Base-by-base conservation (phyloP, 1,284 basidiomycete genomes). In the Termitomyces sp. region DNA sequence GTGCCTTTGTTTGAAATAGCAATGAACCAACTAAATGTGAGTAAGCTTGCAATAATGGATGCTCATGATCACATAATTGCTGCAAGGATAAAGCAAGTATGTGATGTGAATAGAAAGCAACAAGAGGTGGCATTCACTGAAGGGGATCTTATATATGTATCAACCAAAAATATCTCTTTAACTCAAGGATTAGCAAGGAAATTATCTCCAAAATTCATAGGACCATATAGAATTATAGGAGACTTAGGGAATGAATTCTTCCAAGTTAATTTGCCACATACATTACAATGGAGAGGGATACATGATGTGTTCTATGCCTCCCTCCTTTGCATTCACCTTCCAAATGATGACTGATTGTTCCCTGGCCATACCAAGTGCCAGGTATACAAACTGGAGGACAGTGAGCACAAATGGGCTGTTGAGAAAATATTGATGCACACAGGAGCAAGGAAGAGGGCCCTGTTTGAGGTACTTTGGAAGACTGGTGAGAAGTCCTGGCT, bases 1-100 rank as follows among this genome's bases (percentile, higher is more conserved):
- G 21, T 50, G 1, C 53, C 36, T 7, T 61, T 64, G 40, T 70
- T 63, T 49, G 67, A 63, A 3, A 70, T 65, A 5, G 66, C 68
- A 10, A 39, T 57, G 8, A 56, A 46, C 1, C 70, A 68, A 51
- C 66, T 66, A 1, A 33, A 61, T 5, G 40, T 53, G 19, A 54
- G 68, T 39, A 67, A 66, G 33, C 51, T 58, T 0, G 62, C 66
- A 2, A 47, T 73, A 0, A 65, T 70, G 63, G 38, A 50, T 1
- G 69, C 71, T 1, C 72, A 73, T 53, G 67, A 73, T 51, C 63
- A 65, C 13, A 68, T 74, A 17, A 46, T 46, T 21, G 31, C 8
- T 1, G 57, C 68, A 5, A 45, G 65, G 5, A 59, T 69, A 1
- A 67, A 67, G 19, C 69, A 70, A 34, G 67, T 58, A 0, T n/a